Evolutionary conservation across 148 eudicot species (phyloP).

Genomic region (Cornus kousa): DNA sequence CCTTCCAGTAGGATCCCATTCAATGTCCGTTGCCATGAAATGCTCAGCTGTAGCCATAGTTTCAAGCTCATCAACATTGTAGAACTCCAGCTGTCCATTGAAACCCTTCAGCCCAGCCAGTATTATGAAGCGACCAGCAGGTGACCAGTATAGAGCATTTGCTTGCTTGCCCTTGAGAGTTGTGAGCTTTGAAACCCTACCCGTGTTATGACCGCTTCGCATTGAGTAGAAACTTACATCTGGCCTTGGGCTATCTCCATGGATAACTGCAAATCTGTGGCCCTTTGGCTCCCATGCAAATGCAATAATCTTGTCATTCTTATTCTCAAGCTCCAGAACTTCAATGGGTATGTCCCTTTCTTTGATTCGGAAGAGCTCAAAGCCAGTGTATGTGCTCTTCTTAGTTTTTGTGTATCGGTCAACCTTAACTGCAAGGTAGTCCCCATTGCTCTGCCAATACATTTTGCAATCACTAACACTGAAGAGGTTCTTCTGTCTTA

Average conservation of each 20-base stretch:
- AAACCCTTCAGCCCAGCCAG: constrained; percentile 90
- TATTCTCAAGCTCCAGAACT: constrained; percentile 91
- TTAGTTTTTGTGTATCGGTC: constrained; percentile 92
- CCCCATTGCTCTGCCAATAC: constrained; percentile 99
- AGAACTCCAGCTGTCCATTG: constrained; percentile 94
- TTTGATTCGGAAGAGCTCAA: constrained; percentile 94
- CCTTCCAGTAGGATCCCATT: constrained; percentile 99
- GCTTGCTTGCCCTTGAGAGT: constrained; percentile 91
- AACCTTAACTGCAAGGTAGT: constrained; percentile 89
- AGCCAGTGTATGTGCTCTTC: constrained; percentile 95
- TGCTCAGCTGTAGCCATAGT: constrained; percentile 95
- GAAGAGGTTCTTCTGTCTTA: constrained; percentile 92
- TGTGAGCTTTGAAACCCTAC: constrained; percentile 78
- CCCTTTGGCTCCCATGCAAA: constrained; percentile 99
- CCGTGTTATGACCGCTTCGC: constrained; percentile 59
- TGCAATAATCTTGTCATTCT: constrained; percentile 89
- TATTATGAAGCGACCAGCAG: constrained; percentile 69
- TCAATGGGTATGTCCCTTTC: constrained; percentile 96
- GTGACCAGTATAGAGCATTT: constrained; percentile 96
- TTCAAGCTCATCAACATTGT: constrained; percentile 94
- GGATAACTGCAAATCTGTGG: constrained; percentile 90
- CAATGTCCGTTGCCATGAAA: constrained; percentile 83
- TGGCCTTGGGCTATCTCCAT: constrained; percentile 88
- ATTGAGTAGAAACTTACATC: constrained; percentile 87
- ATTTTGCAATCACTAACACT: constrained; percentile 97